These are phyloP conservation scores for Phytophthora citrophthora DNA, from an alignment of 352 stramenopile species.

Conservation along the genomic window DNA sequence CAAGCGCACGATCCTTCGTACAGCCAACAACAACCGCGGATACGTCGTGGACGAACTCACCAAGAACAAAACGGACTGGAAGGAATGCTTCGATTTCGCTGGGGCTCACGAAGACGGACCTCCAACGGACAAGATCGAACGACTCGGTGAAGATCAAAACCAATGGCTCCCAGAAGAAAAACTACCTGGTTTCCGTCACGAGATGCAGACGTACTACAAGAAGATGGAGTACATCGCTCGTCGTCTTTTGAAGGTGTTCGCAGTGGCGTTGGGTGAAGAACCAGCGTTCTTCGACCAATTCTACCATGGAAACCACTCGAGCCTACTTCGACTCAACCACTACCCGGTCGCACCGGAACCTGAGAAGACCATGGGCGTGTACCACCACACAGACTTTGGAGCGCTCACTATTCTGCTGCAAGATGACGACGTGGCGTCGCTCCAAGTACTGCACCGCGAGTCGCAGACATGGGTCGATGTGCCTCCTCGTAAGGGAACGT, in stretches of 20 bases:
- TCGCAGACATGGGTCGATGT: slow-evolving; percentile 50
- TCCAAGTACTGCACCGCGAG: slow-evolving; percentile 53
- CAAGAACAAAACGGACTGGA: slow-evolving; percentile 94
- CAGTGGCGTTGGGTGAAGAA: slow-evolving; percentile 50
- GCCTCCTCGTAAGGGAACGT: slow-evolving; percentile 26
- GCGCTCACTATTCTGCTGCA: slow-evolving; percentile 55
- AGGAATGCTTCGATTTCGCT: slow-evolving; percentile 82
- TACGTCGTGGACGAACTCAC: slow-evolving; percentile 95
- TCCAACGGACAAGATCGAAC: slow-evolving; percentile 54
- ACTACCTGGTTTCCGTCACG: slow-evolving; percentile 62
- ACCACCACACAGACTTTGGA: slow-evolving; percentile 61
- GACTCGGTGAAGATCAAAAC: slow-evolving; percentile 88
- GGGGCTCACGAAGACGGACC: slow-evolving; percentile 41
- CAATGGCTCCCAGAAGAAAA: slow-evolving; percentile 56
- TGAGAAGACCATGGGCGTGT: slow-evolving; percentile 52
- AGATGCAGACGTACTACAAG: slow-evolving; percentile 45
- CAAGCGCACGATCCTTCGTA: slow-evolving; percentile 71
- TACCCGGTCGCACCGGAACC: slow-evolving; percentile 76
- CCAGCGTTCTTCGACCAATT: slow-evolving; percentile 62
- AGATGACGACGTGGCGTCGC: slow-evolving; percentile 54
- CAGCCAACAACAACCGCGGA: slow-evolving; percentile 80
- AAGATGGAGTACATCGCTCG: slow-evolving; percentile 57
- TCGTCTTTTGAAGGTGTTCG: slow-evolving; percentile 57
- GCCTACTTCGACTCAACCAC: slow-evolving; percentile 91
- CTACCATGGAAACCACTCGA: slow-evolving; percentile 69